phyloP scores from a whole-genome alignment of 2,329 filamentous ascomycete species.

The Botrytis sinoallii region DNA sequence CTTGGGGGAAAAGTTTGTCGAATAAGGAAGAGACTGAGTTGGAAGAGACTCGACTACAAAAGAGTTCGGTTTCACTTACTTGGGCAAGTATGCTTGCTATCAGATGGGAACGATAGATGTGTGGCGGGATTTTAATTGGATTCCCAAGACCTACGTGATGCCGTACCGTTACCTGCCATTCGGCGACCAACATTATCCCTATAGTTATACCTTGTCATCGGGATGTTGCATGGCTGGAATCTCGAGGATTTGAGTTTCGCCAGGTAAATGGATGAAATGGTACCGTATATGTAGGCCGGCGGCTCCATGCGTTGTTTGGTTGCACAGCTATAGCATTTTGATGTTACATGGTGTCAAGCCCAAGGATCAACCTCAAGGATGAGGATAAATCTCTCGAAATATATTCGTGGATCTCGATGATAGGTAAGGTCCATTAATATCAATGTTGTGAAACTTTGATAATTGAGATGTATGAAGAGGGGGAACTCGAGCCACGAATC shows the following conservation, averaged over 20 bases:
- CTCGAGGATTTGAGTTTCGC: constrained; percentile 7
- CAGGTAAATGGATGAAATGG: constrained; percentile 13
- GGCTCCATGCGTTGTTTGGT: constrained; percentile 16
- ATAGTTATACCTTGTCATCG: constrained; percentile 7
- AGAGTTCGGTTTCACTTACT: not conserved
- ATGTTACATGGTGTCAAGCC: constrained; percentile 8
- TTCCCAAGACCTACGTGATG: not conserved
- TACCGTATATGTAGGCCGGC: constrained; percentile 17
- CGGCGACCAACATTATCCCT: constrained; percentile 17
- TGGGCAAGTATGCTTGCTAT: not conserved
- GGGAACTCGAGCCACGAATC: not conserved
- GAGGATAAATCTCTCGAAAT: not conserved
- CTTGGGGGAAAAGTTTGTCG: not conserved
- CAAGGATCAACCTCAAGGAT: constrained; percentile 6
- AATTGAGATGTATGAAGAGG: not conserved
- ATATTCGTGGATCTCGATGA: constrained; percentile 19
- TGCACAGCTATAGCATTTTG: not conserved
- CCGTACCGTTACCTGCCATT: constrained; percentile 15
- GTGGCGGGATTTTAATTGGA: not conserved
- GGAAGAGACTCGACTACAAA: not conserved
- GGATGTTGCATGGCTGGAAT: constrained; percentile 10
- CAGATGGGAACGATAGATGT: constrained; percentile 8
- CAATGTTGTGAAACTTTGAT: constrained; percentile 1
- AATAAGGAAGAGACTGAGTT: not conserved
- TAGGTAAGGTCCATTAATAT: constrained; percentile 5